Evolutionary conservation across 73 alveolate species (phyloP), one percentile per base, ranked within the genome.

Genomic region (Paramecium tetraurelia): DNA sequence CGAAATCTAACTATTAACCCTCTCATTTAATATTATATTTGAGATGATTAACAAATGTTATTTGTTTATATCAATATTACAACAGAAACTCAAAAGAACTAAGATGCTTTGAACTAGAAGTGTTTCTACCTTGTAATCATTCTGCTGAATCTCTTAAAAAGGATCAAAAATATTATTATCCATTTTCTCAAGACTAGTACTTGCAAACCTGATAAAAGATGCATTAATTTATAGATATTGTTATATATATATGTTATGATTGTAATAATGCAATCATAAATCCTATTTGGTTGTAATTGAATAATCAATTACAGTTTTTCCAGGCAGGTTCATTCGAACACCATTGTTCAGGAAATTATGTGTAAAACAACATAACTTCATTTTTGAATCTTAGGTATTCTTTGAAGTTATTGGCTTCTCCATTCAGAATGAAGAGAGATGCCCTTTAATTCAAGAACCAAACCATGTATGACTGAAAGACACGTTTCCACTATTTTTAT

Each of bases 301-400:
- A 40, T 72, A 72, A 72, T 72, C 86, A 72, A 72, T 72, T 72
- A 72, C 86, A 12, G 40, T 4, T 29, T 72, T 72, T 72, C 86
- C 86, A 72, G 22, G 59, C 63, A 35, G 86, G 86, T 14, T 72
- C 86, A 80, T 80, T 80, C 11, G 90, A 80, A 48, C 36, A 44
- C 90, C 90, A 80, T 22, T 31, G 53, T 31, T 40, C 50, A 41
- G 90, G 90, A 80, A 80, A 24, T 80, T 80, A 40, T 80, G 90
- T 4, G n/a, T 80, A 80, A 48, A 43, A 80, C 90, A 80, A 41
- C 90, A 80, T 80, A 80, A 80, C 50, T 80, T 80, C 90, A 41
- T 80, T 80, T 48, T 80, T 80, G 57, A 31, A 80, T 46, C 90
- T 80, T 24, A 80, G 75, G 90, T 80, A 46, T 48, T 80, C 90